Conservation (phyloP, 1,139 yeast species). For the Casaregolazyma lundiana region DNA sequence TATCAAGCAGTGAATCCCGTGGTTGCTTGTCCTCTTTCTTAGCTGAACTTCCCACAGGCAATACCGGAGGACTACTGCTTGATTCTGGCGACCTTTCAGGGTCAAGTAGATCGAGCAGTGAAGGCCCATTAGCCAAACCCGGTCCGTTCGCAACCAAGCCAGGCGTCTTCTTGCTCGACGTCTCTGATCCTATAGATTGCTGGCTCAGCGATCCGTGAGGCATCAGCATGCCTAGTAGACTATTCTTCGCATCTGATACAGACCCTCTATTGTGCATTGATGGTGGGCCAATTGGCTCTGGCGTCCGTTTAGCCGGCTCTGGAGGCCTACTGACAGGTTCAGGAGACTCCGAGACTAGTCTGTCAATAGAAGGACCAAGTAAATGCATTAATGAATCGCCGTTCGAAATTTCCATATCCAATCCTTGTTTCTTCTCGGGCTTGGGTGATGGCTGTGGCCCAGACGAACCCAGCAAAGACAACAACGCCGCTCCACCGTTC, state of each 20-base stretch:
- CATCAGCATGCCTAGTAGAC: not conserved
- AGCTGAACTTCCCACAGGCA: not conserved
- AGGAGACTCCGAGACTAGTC: not conserved
- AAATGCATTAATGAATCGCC: constrained; percentile 7
- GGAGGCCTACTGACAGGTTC: not conserved
- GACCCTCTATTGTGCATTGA: not conserved
- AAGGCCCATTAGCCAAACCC: too few species aligned
- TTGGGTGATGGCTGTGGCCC: not conserved
- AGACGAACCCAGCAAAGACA: not conserved
- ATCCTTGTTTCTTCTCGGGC: not conserved
- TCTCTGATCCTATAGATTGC: not conserved
- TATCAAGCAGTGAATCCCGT: not conserved
- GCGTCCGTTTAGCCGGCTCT: not conserved
- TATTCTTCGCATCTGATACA: not conserved
- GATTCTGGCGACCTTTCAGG: not conserved
- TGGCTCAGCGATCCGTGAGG: not conserved
- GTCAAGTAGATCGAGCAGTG: not conserved
- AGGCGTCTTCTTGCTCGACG: not conserved
- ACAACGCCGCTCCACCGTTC: constrained; percentile 3
- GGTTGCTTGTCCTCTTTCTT: not conserved
- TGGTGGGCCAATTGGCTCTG: not conserved
- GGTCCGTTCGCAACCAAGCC: not conserved
- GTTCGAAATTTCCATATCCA: not conserved
- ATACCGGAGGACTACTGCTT: not conserved
- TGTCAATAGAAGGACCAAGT: not conserved